Evolutionary conservation across 1,284 basidiomycete genomes (phyloP).

Genomic region (Leccinum pachyderme): DNA sequence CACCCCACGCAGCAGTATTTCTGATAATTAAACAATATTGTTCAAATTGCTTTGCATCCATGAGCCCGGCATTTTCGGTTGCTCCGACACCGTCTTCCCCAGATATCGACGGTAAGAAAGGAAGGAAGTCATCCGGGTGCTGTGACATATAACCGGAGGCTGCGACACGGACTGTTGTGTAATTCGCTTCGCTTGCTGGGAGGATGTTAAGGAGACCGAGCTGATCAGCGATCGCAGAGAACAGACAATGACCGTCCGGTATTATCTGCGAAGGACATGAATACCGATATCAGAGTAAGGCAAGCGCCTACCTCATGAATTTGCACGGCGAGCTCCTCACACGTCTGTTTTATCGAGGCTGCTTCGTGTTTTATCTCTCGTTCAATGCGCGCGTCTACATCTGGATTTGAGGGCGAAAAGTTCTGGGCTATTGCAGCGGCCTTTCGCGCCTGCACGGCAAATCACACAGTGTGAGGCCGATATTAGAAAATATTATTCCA

Average conservation of each 20-base stretch:
- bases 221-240: constrained; percentile 91
- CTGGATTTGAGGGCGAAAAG: constrained; percentile 58
- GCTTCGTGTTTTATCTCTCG: constrained; percentile 74
- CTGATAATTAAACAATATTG: constrained; percentile 81
- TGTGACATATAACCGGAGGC: constrained; percentile 83
- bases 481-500: constrained; percentile 2
- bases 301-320: constrained; percentile 63
- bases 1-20: constrained; percentile 91
- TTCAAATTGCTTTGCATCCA: constrained; percentile 68
- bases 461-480: neutral
- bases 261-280: constrained; percentile 59
- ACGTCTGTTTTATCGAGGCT: constrained; percentile 63
- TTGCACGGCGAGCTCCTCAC: constrained; percentile 64
- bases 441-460: constrained; percentile 63
- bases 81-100: constrained; percentile 79
- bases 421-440: constrained; percentile 66
- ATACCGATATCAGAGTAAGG: neutral
- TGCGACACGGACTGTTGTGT: constrained; percentile 59
- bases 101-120: constrained; percentile 80
- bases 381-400: constrained; percentile 62
- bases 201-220: constrained; percentile 64
- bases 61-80: constrained; percentile 62
- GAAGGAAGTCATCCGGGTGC: constrained; percentile 90
- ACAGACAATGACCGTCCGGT: constrained; percentile 95
- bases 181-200: constrained; percentile 54